Conservation (phyloP, 169 alveolate genomes). For the Toxoplasma gondii region DNA sequence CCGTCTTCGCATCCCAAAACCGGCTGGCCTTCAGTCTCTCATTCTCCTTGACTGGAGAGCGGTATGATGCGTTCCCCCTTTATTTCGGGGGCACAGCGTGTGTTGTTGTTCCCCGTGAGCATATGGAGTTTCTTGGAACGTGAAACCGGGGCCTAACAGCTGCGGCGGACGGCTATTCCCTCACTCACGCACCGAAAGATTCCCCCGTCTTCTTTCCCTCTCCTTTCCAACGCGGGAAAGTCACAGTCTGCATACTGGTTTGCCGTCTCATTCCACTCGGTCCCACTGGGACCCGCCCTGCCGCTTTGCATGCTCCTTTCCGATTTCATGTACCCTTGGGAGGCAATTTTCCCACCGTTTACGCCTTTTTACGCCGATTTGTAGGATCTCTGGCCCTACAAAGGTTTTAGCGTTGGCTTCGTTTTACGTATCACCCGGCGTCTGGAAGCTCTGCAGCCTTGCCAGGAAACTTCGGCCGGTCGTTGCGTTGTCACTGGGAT, state of each 20-base stretch:
- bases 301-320: neutral
- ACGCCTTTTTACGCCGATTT: neutral
- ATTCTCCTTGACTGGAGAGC: neutral
- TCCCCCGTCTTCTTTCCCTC: neutral
- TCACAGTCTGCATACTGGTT: neutral
- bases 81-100: neutral
- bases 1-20: neutral
- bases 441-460: no score
- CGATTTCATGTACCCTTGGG: neutral
- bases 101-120: no score
- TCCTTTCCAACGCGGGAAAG: neutral
- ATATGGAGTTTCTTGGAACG: neutral
- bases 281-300: neutral
- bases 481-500: no score
- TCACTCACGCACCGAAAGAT: neutral
- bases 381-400: no score
- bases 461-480: no score
- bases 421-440: no score
- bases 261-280: neutral
- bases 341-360: neutral
- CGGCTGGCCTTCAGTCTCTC: neutral
- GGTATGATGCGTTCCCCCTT: neutral
- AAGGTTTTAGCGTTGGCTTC: no score
- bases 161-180: neutral
- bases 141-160: neutral